Percentiles rank a stretch among this genome's conserved stretches.
These are phyloP conservation scores for Elsinoe batatas DNA, from an alignment of 2,329 filamentous ascomycete genomes.

Conservation along the genomic window DNA sequence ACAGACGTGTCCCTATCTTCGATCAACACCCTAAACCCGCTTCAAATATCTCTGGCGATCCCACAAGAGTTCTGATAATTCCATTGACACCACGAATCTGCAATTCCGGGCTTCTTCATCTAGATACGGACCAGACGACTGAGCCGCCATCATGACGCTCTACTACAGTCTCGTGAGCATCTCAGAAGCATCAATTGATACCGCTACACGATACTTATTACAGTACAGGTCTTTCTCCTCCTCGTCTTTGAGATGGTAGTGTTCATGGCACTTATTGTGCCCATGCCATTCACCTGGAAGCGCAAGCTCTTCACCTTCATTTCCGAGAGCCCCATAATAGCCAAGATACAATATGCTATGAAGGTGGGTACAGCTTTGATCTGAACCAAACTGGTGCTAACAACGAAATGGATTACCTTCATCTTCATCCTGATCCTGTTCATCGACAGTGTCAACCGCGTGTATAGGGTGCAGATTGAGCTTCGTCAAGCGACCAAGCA, in stretches of 20 bases:
- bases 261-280: slow-evolving; percentile 71
- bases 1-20: background rate
- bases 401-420: slow-evolving; percentile 64
- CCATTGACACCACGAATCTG: background rate
- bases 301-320: slow-evolving; percentile 92
- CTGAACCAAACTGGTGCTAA: background rate
- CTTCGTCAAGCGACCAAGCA: slow-evolving; percentile 59
- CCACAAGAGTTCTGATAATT: background rate
- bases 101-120: no score
- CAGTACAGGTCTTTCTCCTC: slow-evolving; percentile 64
- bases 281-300: slow-evolving; percentile 77
- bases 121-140: background rate
- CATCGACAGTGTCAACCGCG: slow-evolving; percentile 89
- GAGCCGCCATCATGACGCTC: slow-evolving; percentile 51
- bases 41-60: background rate
- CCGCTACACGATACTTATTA: background rate
- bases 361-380: slow-evolving; percentile 47
- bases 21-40: background rate
- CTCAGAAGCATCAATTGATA: slow-evolving; percentile 4
- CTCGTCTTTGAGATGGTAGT: slow-evolving; percentile 74
- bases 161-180: slow-evolving; percentile 56
- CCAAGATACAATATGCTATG: slow-evolving; percentile 92
- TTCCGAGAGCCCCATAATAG: slow-evolving; percentile 73
- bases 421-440: slow-evolving; percentile 98
- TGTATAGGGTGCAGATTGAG: slow-evolving; percentile 93